A percentile compares a stretch with the other conserved stretches of the same genome.
Evolutionary conservation across 139 green algal species (phyloP).

Genomic region (Tetradesmus obliquus): DNA sequence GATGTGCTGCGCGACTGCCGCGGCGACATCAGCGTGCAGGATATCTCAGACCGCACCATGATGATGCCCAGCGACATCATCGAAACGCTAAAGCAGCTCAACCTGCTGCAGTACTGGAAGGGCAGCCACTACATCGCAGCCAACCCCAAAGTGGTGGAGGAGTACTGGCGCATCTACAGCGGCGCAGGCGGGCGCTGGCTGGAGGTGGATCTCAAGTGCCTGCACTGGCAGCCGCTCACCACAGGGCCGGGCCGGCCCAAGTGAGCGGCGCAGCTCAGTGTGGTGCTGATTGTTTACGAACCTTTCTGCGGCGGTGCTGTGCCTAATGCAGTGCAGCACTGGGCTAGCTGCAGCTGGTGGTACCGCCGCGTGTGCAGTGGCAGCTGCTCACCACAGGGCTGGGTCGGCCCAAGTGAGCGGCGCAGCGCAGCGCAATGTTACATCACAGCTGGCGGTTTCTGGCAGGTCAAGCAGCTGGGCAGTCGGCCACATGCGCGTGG

Average conservation of each 20-base stretch:
- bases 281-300: neutral
- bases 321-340: neutral
- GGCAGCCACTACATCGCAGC: constrained; percentile 50
- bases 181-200: constrained; percentile 34
- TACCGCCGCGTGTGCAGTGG: constrained; percentile 60
- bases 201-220: constrained; percentile 64
- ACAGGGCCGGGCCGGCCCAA: neutral
- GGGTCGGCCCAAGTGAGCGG: neutral
- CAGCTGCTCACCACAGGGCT: constrained; percentile 55
- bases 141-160: constrained; percentile 51
- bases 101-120: constrained; percentile 90
- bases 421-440: neutral
- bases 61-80: constrained; percentile 48
- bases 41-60: constrained; percentile 66
- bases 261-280: neutral
- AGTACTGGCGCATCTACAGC: constrained; percentile 56
- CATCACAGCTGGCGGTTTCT: no score
- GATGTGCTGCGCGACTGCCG: constrained; percentile 85
- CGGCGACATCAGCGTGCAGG: constrained; percentile 84
- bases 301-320: neutral
- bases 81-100: constrained; percentile 52
- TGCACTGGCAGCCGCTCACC: constrained; percentile 71
- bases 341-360: neutral
- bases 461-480: no score
- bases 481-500: no score